Base-by-base conservation (phyloP, 2,329 filamentous ascomycete species). In the Coleophoma crateriformis region DNA sequence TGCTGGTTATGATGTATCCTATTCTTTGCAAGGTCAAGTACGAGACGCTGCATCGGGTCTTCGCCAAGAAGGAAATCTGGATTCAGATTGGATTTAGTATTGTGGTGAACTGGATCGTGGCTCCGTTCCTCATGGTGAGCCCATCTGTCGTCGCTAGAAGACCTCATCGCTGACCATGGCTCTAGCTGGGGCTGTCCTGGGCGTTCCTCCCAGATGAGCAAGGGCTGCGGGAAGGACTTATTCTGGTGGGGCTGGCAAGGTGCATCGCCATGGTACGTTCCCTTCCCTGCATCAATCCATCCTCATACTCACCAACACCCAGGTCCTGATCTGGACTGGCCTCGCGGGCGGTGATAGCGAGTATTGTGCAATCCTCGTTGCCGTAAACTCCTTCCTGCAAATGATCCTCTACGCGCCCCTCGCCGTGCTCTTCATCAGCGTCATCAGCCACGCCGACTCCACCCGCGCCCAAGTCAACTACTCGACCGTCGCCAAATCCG, bases 1-100 rank as follows among this genome's bases (percentile, higher is more conserved):
- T 95, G 1, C 75, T 95, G 1, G 83, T 95, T 39, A 95, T 95
- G 89, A 95, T 95, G 88, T 95, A 94, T 62, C 90, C 90, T 0
- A 95, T 95, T 52, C 72, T 95, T 0, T 95, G 88, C 76, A 94
- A 94, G 66, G 86, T 95, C 6, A 81, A 81, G 38, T 94, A 82
- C 67, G 89, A 95, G 65, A 79, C 80, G 0, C 69, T 95, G 10
- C 87, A 90, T 64, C 70, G 78, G 3, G 71, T 89, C 4, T 77
- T 94, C 51, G 65, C 70, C 2, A 73, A 81, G 3, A 73, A 74
- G 3, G 71, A 72, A 1, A 71, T 95, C 2, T 95, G 88, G 89
- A 79, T 81, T 46, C 89, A 95, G 65, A 79, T 95, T n/a, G 71
- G 64, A 0, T 88, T 95, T 59, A 90, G 86, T 50, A 67, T 95